Conservation (phyloP, 371 early-diverging fungal genomes). For the Apophysomyces sp. region DNA sequence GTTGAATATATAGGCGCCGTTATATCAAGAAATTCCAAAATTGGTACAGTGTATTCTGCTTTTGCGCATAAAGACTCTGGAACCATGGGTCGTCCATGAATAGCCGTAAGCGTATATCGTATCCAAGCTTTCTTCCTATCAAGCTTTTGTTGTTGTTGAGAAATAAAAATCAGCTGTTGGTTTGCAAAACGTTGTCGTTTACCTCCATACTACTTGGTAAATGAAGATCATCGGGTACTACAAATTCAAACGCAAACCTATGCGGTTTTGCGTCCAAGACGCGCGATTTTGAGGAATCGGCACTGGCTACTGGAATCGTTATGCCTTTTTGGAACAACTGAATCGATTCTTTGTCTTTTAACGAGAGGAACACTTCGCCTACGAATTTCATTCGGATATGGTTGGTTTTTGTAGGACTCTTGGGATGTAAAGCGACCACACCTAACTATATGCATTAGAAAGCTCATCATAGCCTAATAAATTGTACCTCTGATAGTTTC, state of each 20-base stretch:
- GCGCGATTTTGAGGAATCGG: conserved; percentile 12
- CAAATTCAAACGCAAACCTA: conserved; percentile 39
- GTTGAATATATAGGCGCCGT: conserved; percentile 18
- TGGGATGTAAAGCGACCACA: conserved; percentile 35
- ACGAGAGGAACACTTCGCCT: conserved; percentile 30
- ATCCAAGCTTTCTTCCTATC: conserved; percentile 33
- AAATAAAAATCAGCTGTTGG: too few relatives aligned
- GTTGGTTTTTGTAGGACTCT: conserved; percentile 44
- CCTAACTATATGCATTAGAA: conserved; percentile 21
- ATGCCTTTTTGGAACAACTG: conserved; percentile 34
- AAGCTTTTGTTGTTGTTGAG: conserved; percentile 4
- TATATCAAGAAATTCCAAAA: conserved; percentile 46
- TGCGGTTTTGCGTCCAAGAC: conserved; percentile 37
- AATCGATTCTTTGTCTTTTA: conserved; percentile 42
- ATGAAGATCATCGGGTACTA: conserved; percentile 35
- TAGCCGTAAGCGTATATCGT: conserved; percentile 36
- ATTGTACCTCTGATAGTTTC: conserved; percentile 44
- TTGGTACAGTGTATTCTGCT: conserved; percentile 35
- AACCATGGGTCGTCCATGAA: conserved; percentile 41
- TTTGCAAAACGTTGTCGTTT: neutral
- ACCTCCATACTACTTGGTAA: conserved; percentile 53
- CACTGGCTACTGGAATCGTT: conserved; percentile 18
- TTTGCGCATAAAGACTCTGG: conserved; percentile 44
- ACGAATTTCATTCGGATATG: conserved; percentile 35
- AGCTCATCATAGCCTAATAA: neutral